These are phyloP conservation scores for Hanseniaspora mollemarum DNA, from an alignment of 805 yeast species.

Conservation along the genomic window DNA sequence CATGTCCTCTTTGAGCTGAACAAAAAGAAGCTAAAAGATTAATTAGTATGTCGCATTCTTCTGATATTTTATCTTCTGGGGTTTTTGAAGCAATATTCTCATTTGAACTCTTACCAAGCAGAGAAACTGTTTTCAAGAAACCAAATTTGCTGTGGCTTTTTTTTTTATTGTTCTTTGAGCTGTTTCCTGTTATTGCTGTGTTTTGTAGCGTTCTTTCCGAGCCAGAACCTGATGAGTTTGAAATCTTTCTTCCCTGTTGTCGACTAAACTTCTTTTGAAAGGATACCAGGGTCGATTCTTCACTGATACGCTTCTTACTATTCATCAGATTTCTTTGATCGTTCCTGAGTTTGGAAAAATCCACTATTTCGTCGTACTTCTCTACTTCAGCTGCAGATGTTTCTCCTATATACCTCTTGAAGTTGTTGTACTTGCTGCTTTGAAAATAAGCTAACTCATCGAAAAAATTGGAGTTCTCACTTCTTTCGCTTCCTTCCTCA, in stretches of 20 bases:
- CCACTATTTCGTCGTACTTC: background rate
- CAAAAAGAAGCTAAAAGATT: background rate
- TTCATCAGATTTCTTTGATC: background rate
- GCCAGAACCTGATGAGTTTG: background rate
- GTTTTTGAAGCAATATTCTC: background rate
- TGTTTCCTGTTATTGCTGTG: background rate
- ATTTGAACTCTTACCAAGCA: background rate
- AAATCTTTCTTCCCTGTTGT: background rate
- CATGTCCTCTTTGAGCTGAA: background rate
- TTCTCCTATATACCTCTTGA: background rate
- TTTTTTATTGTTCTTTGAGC: too few species aligned
- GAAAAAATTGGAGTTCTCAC: background rate
- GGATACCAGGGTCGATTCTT: slow-evolving; percentile 2
- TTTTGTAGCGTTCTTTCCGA: background rate
- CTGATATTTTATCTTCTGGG: background rate
- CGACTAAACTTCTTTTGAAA: background rate
- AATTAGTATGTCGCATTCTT: background rate
- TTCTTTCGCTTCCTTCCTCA: background rate
- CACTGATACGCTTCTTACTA: background rate
- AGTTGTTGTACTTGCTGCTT: background rate
- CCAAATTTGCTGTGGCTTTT: background rate
- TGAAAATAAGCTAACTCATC: background rate
- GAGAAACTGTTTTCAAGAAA: background rate
- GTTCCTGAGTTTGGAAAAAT: background rate
- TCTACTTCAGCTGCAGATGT: background rate